Percentiles rank a stretch among this genome's conserved stretches.
Evolutionary conservation across 495 filamentous ascomycete genomes (phyloP).

Genomic region (Hyaloscypha variabilis): DNA sequence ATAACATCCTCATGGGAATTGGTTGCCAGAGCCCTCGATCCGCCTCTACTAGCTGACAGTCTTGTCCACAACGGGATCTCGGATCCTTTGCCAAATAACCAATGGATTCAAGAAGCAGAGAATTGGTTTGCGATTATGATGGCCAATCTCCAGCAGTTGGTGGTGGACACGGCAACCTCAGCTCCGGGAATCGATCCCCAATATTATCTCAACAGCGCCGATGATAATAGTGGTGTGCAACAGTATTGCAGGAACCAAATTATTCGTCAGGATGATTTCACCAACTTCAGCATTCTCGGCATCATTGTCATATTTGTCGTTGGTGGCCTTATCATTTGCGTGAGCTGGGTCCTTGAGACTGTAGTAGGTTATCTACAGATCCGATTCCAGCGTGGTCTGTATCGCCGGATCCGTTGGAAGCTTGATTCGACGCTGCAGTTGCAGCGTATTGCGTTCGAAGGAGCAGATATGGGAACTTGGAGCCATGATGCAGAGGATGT

Average conservation of each 20-base stretch:
- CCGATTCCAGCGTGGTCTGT: neutral
- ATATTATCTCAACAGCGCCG: neutral
- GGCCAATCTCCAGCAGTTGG: neutral
- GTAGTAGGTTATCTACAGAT: neutral
- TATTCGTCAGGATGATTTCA: neutral
- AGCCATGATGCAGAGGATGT: too few relatives aligned
- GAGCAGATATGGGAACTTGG: neutral
- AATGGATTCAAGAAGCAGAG: neutral
- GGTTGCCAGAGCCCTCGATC: too few relatives aligned
- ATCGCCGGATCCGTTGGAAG: neutral
- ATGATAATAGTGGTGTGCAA: neutral
- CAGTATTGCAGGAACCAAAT: neutral
- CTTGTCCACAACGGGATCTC: neutral
- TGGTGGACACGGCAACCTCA: neutral
- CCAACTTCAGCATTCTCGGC: neutral
- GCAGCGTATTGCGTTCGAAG: neutral
- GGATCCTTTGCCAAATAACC: neutral
- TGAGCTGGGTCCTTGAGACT: neutral
- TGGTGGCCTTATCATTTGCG: neutral
- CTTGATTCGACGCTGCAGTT: neutral
- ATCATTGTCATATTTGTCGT: neutral
- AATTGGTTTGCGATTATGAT: neutral
- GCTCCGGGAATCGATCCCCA: neutral
- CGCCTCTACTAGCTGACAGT: neutral
- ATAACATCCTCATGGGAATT: too few relatives aligned